Conservation (phyloP, 1,284 basidiomycete species). For the Ustilago trichophora region DNA sequence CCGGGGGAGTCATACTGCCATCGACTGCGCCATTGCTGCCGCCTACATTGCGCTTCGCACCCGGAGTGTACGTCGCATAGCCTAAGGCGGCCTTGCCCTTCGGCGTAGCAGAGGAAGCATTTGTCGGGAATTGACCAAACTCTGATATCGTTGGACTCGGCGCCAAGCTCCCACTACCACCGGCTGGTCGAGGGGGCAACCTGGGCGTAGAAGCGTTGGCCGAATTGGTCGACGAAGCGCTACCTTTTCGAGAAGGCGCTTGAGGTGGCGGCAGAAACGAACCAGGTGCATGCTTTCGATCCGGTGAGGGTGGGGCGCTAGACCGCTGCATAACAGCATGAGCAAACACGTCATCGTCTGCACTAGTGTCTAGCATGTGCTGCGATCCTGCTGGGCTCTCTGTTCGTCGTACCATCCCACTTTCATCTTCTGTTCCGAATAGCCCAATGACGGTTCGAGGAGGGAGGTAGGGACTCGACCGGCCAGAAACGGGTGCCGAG, state of each 20-base stretch:
- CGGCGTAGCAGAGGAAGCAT: neutral
- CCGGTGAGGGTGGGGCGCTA: slow-evolving; percentile 1
- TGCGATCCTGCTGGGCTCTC: slow-evolving; percentile 8
- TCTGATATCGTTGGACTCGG: slow-evolving; percentile 35
- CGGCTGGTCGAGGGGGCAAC: slow-evolving; percentile 21
- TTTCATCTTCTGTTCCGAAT: slow-evolving; percentile 1
- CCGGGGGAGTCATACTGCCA: slow-evolving; percentile 11
- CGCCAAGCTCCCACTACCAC: slow-evolving; percentile 5
- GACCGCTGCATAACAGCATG: slow-evolving; percentile 31
- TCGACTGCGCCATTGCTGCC: neutral
- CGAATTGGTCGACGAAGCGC: slow-evolving; percentile 19
- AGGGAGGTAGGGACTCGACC: slow-evolving; percentile 7
- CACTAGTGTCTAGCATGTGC: slow-evolving; percentile 27
- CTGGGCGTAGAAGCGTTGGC: slow-evolving; percentile 4
- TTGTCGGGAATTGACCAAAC: slow-evolving; percentile 22
- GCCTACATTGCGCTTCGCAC: slow-evolving; percentile 5
- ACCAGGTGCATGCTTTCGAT: neutral
- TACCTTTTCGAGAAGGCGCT: slow-evolving; percentile 18
- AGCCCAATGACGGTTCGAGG: neutral
- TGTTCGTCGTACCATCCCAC: neutral
- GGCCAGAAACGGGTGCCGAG: slow-evolving; percentile 13
- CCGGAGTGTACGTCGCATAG: slow-evolving; percentile 39
- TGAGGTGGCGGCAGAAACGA: slow-evolving; percentile 7
- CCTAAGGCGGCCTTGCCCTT: slow-evolving; percentile 3
- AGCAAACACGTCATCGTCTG: slow-evolving; percentile 34